phyloP scores from a whole-genome alignment of 768 basidiomycete species.

The Rhizopogon sp. region DNA sequence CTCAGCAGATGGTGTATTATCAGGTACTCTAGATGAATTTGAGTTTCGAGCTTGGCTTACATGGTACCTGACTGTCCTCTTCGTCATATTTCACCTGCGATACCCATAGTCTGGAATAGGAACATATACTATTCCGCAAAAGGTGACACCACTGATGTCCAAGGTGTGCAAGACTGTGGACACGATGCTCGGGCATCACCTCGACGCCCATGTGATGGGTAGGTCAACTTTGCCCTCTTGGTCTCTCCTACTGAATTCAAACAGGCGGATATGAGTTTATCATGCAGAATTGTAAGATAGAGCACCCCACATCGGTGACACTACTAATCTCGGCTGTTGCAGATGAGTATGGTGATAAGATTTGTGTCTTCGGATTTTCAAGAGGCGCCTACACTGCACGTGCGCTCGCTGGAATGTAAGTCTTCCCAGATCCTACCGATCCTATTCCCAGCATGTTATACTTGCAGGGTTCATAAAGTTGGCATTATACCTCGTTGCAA shows the following conservation, averaged over 20 bases:
- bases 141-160: conserved; percentile 53
- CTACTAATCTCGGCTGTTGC: not conserved
- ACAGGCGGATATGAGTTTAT: conserved; percentile 72
- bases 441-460: not conserved
- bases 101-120: conserved; percentile 61
- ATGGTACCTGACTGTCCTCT: not conserved
- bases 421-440: conserved; percentile 10
- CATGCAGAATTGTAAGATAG: conserved; percentile 63
- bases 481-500: conserved; percentile 68
- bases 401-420: conserved; percentile 69
- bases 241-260: not conserved
- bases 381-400: conserved; percentile 73
- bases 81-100: no score
- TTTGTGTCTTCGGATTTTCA: conserved; percentile 79
- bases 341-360: conserved; percentile 68
- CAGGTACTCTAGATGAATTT: conserved; percentile 37
- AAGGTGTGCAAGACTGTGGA: conserved; percentile 53
- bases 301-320: not conserved
- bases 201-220: conserved; percentile 72
- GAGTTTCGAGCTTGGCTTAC: not conserved
- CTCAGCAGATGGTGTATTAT: conserved; percentile 65
- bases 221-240: conserved; percentile 5
- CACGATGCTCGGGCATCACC: conserved; percentile 55
- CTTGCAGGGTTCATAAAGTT: conserved; percentile 58
- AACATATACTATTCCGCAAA: conserved; percentile 60